Evolutionary conservation across 1,284 basidiomycete species (phyloP).

Genomic region (Rhodotorula sp.): DNA sequence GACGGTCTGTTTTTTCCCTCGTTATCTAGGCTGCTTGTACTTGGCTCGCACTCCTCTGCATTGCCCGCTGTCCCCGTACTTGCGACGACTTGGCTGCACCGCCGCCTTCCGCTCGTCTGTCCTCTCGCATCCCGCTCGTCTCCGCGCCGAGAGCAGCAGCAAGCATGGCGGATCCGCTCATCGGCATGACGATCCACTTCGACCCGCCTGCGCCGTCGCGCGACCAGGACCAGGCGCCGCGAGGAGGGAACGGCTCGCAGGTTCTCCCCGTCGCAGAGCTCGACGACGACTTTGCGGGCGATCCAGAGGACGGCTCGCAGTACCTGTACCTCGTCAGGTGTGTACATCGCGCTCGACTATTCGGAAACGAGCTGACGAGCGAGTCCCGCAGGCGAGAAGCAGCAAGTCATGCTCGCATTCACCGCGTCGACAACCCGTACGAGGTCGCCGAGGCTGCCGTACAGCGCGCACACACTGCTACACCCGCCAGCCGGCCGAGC

Average conservation of each 20-base stretch:
- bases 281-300: conserved; percentile 57
- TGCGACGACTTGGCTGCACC: background rate
- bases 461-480: background rate
- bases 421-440: conserved; percentile 40
- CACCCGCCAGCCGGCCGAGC: conserved; percentile 17
- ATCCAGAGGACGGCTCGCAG: conserved; percentile 62
- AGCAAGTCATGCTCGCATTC: conserved; percentile 17
- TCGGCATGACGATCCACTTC: conserved; percentile 32
- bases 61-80: too few species aligned
- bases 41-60: too few species aligned
- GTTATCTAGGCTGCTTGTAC: too few species aligned
- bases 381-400: conserved; percentile 34
- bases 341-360: background rate
- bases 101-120: background rate
- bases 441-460: background rate
- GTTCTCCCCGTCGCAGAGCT: conserved; percentile 44
- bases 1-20: too few species aligned
- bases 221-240: conserved; percentile 29
- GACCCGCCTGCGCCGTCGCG: background rate
- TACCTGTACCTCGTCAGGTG: conserved; percentile 60
- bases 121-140: background rate
- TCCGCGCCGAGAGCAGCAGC: too few species aligned
- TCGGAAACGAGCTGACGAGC: background rate
- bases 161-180: conserved; percentile 23
- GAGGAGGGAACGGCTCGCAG: conserved; percentile 44